Percentiles rank a stretch among this genome's conserved stretches.
Conservation (phyloP, 495 filamentous ascomycete species). For the Penicillium verhagenii region DNA sequence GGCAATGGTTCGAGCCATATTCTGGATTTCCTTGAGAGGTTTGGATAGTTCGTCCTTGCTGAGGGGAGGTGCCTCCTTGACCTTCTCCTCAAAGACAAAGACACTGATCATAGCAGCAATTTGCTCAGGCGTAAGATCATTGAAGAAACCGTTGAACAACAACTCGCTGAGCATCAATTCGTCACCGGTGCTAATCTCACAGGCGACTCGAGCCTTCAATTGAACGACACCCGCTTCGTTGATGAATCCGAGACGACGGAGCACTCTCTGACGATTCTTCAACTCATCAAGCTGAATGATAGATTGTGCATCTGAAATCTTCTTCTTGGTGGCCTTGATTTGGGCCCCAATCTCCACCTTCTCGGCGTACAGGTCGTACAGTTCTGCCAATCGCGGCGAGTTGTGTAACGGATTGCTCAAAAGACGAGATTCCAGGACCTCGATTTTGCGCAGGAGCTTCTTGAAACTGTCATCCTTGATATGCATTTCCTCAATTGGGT, state of each 20-base stretch:
- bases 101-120: constrained; percentile 81
- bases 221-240: constrained; percentile 91
- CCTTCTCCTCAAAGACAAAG: constrained; percentile 97
- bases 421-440: constrained; percentile 91
- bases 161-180: constrained; percentile 90
- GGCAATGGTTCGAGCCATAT: constrained; percentile 79
- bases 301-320: constrained; percentile 76
- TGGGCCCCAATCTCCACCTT: constrained; percentile 74
- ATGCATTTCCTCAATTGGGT: constrained; percentile 92
- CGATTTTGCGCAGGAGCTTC: constrained; percentile 90
- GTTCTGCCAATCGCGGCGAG: constrained; percentile 72
- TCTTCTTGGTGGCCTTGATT: constrained; percentile 85
- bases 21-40: constrained; percentile 79
- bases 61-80: constrained; percentile 63
- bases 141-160: constrained; percentile 97
- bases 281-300: constrained; percentile 93
- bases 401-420: constrained; percentile 85
- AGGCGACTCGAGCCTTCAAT: constrained; percentile 93
- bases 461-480: constrained; percentile 93
- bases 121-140: constrained; percentile 85
- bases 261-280: constrained; percentile 92
- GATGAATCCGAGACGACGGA: constrained; percentile 93
- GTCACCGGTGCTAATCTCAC: constrained; percentile 92
- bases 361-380: constrained; percentile 79
- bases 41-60: constrained; percentile 77